These are phyloP conservation scores for Debaryomyces castellii DNA, from an alignment of 805 yeast species.

Conservation along the genomic window DNA sequence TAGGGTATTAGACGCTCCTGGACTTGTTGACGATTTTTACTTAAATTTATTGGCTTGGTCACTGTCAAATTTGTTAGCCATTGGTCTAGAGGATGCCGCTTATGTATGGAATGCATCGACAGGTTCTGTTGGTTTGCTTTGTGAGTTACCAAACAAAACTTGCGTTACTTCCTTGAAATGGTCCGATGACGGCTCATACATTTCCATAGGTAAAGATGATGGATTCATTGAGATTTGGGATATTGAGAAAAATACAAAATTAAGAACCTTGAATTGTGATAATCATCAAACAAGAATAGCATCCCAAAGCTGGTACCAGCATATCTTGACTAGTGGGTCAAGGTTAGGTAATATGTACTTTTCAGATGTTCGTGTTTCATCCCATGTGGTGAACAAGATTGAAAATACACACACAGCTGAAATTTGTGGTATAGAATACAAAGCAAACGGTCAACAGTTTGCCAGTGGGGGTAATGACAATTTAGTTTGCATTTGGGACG, in stretches of 20 bases:
- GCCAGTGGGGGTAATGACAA: constrained; percentile 96
- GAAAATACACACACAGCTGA: constrained; percentile 69
- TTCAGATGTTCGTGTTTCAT: constrained; percentile 85
- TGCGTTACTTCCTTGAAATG: constrained; percentile 74
- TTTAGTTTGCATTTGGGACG: constrained; percentile 90
- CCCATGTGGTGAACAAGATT: constrained; percentile 65
- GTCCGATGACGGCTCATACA: constrained; percentile 87
- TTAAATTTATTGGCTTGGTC: constrained; percentile 89
- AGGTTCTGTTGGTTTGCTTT: constrained; percentile 71
- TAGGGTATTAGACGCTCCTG: constrained; percentile 94
- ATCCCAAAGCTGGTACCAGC: constrained; percentile 81
- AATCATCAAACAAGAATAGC: constrained; percentile 70
- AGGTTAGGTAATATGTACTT: constrained; percentile 80
- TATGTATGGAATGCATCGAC: constrained; percentile 91
- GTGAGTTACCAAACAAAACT: constrained; percentile 50
- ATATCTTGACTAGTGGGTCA: constrained; percentile 82
- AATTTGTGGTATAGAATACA: constrained; percentile 88
- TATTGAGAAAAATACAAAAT: constrained; percentile 67
- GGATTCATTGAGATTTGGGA: constrained; percentile 95
- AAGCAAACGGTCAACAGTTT: constrained; percentile 77
- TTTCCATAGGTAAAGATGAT: constrained; percentile 79
- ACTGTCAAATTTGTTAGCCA: constrained; percentile 72
- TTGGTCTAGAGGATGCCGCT: constrained; percentile 80
- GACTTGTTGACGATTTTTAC: constrained; percentile 89
- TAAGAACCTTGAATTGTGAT: constrained; percentile 76